These are phyloP conservation scores for Phialophora tarda DNA, from an alignment of 2,329 filamentous ascomycete species.

Conservation along the genomic window DNA sequence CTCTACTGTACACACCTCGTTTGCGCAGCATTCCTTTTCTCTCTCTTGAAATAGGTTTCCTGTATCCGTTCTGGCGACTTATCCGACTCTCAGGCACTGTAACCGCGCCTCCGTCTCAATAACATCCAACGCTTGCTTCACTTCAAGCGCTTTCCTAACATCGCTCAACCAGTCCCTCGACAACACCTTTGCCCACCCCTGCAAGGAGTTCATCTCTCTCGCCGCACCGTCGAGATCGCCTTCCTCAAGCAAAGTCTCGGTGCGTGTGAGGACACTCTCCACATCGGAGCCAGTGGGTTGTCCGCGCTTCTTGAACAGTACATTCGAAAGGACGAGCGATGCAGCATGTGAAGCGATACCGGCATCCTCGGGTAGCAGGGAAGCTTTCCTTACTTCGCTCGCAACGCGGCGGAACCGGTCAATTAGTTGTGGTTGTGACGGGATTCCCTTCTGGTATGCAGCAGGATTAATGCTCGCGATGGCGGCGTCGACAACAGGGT, in stretches of 20 bases:
- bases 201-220: slow-evolving; percentile 89
- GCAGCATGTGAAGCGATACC: slow-evolving; percentile 94
- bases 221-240: slow-evolving; percentile 90
- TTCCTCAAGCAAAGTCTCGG: slow-evolving; percentile 89
- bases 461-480: slow-evolving; percentile 95
- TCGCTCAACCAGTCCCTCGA: slow-evolving; percentile 93
- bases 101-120: slow-evolving; percentile 89
- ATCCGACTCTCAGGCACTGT: slow-evolving; percentile 85
- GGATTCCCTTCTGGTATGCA: slow-evolving; percentile 90
- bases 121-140: slow-evolving; percentile 93
- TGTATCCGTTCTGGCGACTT: background rate
- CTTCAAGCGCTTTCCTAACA: slow-evolving; percentile 89
- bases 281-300: slow-evolving; percentile 85
- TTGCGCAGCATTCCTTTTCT: background rate
- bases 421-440: slow-evolving; percentile 81
- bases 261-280: slow-evolving; percentile 87
- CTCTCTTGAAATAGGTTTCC: background rate
- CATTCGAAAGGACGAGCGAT: slow-evolving; percentile 85
- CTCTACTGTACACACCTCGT: background rate
- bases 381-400: slow-evolving; percentile 89
- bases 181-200: slow-evolving; percentile 93
- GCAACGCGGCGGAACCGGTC: slow-evolving; percentile 96
- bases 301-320: slow-evolving; percentile 94
- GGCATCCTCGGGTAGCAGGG: slow-evolving; percentile 87
- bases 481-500: slow-evolving; percentile 86